Evolutionary conservation across 345 rosid genomes (phyloP).

Genomic region (Psidium guajava): DNA sequence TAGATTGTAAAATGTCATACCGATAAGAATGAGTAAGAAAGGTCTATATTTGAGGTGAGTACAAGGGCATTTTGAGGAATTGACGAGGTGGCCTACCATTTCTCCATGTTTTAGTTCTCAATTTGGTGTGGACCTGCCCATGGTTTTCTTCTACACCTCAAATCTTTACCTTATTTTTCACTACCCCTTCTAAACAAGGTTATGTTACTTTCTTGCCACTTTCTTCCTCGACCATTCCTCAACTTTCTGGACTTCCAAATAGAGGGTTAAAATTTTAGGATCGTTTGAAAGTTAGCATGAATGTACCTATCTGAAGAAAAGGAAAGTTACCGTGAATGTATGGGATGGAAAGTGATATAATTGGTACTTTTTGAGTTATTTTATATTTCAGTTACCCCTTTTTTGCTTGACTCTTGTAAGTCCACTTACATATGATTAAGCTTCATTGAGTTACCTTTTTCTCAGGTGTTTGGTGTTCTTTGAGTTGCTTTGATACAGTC

Average conservation of each 20-base stretch:
- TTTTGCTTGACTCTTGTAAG: not conserved
- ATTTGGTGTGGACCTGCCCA: not conserved
- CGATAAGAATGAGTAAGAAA: not conserved
- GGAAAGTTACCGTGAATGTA: not conserved
- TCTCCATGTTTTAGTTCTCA: not conserved
- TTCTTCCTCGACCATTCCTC: not conserved
- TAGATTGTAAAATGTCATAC: not conserved
- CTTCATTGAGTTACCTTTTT: not conserved
- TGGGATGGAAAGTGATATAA: not conserved
- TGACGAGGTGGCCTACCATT: not conserved
- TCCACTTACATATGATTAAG: not conserved
- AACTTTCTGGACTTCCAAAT: not conserved
- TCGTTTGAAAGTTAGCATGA: not conserved
- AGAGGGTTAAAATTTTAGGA: not conserved
- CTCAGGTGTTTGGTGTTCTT: not conserved
- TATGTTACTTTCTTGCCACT: not conserved
- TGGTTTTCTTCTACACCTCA: not conserved
- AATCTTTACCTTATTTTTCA: not conserved
- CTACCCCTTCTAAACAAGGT: not conserved
- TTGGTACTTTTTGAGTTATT: not conserved
- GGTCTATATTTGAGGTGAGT: not conserved
- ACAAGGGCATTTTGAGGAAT: not conserved
- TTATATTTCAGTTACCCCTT: not conserved
- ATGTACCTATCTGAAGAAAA: not conserved
- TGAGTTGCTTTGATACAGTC: not conserved